Conservation (phyloP, 176 grass and related monocot species). For the Aegilops umbellulata region DNA sequence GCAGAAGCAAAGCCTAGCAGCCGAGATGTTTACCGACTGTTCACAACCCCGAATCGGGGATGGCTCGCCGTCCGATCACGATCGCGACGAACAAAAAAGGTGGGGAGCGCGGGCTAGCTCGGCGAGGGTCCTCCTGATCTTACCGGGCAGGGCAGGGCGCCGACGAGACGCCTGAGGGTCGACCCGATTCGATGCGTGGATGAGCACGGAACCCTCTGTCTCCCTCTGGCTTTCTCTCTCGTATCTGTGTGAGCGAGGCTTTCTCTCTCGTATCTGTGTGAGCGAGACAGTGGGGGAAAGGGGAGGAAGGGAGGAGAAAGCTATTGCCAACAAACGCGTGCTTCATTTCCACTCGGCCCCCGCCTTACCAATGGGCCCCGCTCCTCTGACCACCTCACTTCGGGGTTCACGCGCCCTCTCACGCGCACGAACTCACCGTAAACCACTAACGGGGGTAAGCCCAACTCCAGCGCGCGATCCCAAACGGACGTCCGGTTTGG, state of each 20-base stretch:
- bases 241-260: background rate
- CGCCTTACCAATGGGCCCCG: constrained; percentile 27
- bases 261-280: background rate
- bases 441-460: too few relatives aligned
- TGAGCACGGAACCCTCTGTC: constrained; percentile 25
- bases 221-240: background rate
- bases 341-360: constrained; percentile 35
- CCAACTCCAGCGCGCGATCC: too few relatives aligned
- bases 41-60: background rate
- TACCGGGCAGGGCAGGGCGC: constrained; percentile 21
- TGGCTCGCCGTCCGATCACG: background rate
- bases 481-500: too few relatives aligned
- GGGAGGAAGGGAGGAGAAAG: constrained; percentile 3
- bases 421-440: too few relatives aligned
- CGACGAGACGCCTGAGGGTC: background rate
- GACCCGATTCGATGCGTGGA: constrained; percentile 29
- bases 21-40: background rate
- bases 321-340: constrained; percentile 23
- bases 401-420: too few relatives aligned
- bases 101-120: background rate
- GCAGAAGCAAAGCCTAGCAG: background rate
- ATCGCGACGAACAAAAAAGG: background rate
- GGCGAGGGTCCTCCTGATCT: background rate
- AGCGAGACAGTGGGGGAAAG: constrained; percentile 1
- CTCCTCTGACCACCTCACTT: background rate